Percentiles rank a stretch among this genome's conserved stretches.
These are phyloP conservation scores for Nakazawaea sp. DNA, from an alignment of 805 yeast genomes.

Conservation along the genomic window DNA sequence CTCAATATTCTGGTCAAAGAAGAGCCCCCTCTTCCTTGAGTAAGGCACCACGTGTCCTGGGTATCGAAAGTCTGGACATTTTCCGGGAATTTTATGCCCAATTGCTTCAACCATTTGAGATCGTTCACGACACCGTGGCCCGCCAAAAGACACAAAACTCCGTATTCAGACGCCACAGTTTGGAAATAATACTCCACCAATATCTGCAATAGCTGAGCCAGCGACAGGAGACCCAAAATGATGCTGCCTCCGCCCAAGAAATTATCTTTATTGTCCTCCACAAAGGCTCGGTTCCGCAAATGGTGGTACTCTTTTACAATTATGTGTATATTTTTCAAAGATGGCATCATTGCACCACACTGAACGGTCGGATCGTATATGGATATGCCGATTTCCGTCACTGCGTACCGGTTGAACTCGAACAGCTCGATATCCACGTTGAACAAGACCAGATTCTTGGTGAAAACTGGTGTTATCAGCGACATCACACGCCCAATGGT, in stretches of 20 bases:
- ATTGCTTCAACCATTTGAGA: conserved; percentile 36
- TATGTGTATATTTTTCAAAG: conserved; percentile 32
- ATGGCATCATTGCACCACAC: conserved; percentile 29
- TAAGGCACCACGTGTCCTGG: conserved; percentile 30
- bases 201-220: conserved; percentile 31
- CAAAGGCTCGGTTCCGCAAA: conserved; percentile 44
- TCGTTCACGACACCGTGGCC: conserved; percentile 59
- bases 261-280: conserved; percentile 44
- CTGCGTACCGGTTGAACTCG: conserved; percentile 32
- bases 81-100: conserved; percentile 42
- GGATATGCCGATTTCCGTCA: conserved; percentile 54
- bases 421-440: conserved; percentile 53
- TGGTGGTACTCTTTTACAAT: conserved; percentile 35
- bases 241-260: conserved; percentile 45
- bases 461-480: no score
- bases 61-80: conserved; percentile 37
- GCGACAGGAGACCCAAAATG: conserved; percentile 29
- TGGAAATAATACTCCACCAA: conserved; percentile 37
- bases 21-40: conserved; percentile 34
- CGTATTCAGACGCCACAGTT: conserved; percentile 17
- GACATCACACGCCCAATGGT: no score
- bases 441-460: conserved; percentile 20
- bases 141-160: conserved; percentile 33
- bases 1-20: conserved; percentile 40
- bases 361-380: conserved; percentile 50